Base-by-base conservation (phyloP, 495 filamentous ascomycete genomes). In the Chaetomium cochliodes region DNA sequence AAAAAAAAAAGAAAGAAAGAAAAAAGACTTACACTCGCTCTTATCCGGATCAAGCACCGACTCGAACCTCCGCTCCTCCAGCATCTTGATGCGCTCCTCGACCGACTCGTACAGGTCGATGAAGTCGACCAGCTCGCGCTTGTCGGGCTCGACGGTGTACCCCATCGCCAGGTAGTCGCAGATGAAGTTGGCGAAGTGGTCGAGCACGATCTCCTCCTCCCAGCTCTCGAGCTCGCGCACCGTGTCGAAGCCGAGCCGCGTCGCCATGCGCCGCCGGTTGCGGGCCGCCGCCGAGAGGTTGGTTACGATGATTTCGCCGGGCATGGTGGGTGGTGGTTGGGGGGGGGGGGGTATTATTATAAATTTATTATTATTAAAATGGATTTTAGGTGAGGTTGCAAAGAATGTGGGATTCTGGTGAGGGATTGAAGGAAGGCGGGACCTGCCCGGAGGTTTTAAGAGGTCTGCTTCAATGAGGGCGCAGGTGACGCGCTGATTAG, bases 111-210 rank as follows among this genome's bases (percentile, higher is more conserved):
- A 25, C 49, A 65, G 47, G 57, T 65, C 57, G n/a, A 65, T 50
- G 11, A 49, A 65, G 12, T 28, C 56, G 25, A 60, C 57, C 6
- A 65, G 59, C 9, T 25, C 39, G 9, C 25, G 8, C 18, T 30
- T 44, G 33, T 54, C 56, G 18, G 58, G 57, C 23, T 28, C 50
- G 26, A 65, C 28, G 0, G 63, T 55, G 50, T 60, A 60, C 0
- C 63, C 63, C 18, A 15, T 23, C 0, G 63, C 57, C 0, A 60
- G 63, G 57, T 61, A 65, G 50, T 65, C 63, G 57, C 63, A 61
- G 25, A 65, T 56, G 47, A 65, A 65, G 50, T 47, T 54, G 23
- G 63, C 56, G 28, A 65, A 60, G 28, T 65, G 63, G 63, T 65
- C 63, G 9, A 55, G 16, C 9, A 56, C 57, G 28, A 65, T 30